phyloP scores from a whole-genome alignment of 768 basidiomycete genomes.

The Guyanaporus albipodus region DNA sequence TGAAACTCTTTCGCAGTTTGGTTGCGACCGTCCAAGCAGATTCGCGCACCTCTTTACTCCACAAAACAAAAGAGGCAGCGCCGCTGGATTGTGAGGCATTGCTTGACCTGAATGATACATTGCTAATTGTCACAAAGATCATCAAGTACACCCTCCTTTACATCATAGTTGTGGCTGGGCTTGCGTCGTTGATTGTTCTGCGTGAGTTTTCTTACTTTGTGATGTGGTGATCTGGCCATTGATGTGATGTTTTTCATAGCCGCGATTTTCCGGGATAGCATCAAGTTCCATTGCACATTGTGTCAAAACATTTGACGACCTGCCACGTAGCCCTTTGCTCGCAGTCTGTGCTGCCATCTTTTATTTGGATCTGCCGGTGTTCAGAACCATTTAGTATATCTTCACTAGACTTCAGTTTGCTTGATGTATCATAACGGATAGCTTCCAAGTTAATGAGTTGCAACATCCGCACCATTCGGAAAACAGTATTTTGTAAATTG shows the following conservation, averaged over 20 bases:
- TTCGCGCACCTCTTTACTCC: conserved; percentile 88
- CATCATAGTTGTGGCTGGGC: conserved; percentile 63
- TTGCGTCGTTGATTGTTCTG: conserved; percentile 78
- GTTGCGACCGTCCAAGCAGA: conserved; percentile 93
- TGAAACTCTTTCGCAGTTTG: conserved; percentile 57
- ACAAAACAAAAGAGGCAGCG: conserved; percentile 91
- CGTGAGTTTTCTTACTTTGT: conserved; percentile 49
- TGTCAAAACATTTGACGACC: conserved; percentile 78
- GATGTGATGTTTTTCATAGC: conserved; percentile 41
- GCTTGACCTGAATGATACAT: neutral
- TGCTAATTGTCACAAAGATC: conserved; percentile 42
- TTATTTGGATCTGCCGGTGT: conserved; percentile 17
- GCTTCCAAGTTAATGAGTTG: conserved; percentile 14
- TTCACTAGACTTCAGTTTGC: conserved; percentile 16
- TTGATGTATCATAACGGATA: conserved; percentile 30
- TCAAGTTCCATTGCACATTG: conserved; percentile 75
- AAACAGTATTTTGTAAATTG: too few species aligned
- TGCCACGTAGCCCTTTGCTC: conserved; percentile 4
- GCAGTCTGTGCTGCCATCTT: conserved; percentile 4
- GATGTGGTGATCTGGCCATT: conserved; percentile 6
- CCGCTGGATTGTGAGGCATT: conserved; percentile 71
- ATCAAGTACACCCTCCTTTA: conserved; percentile 86
- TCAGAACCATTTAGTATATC: conserved; percentile 25
- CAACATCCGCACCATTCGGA: neutral
- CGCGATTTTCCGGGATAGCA: conserved; percentile 73